phyloP scores from a whole-genome alignment of 2,329 filamentous ascomycete species.

The Aspergillus arachidicola region DNA sequence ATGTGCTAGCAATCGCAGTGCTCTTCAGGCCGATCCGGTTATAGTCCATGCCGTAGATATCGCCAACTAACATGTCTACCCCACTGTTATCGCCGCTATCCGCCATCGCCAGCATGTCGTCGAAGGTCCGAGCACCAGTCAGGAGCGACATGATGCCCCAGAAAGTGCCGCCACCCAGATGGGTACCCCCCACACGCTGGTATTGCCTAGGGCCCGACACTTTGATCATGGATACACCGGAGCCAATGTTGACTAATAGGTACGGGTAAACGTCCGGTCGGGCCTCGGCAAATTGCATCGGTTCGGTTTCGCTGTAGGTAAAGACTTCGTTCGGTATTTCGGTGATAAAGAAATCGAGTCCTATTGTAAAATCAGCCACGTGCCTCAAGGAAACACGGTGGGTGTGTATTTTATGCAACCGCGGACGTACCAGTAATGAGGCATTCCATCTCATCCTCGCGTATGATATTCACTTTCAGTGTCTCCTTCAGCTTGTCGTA shows the following conservation, averaged over 20 bases:
- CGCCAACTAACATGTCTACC: constrained; percentile 95
- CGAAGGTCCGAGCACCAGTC: constrained; percentile 92
- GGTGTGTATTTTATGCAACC: not conserved
- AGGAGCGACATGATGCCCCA: constrained; percentile 92
- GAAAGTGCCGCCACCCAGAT: constrained; percentile 92
- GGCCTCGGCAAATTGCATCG: constrained; percentile 84
- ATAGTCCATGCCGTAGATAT: constrained; percentile 97
- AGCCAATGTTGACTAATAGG: constrained; percentile 96
- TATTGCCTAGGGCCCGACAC: constrained; percentile 86
- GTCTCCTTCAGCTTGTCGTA: constrained; percentile 86
- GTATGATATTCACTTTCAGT: constrained; percentile 81
- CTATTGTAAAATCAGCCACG: constrained; percentile 47
- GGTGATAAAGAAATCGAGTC: constrained; percentile 97
- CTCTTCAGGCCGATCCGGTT: constrained; percentile 95
- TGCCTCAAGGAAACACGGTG: not conserved
- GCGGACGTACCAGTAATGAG: constrained; percentile 77
- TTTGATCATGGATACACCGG: constrained; percentile 95
- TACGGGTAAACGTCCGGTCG: constrained; percentile 90
- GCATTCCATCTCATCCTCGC: constrained; percentile 99
- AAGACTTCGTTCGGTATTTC: constrained; percentile 97
- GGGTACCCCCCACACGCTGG: constrained; percentile 90
- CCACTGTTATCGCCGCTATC: constrained; percentile 88
- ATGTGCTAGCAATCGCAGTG: constrained; percentile 92
- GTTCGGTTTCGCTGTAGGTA: constrained; percentile 87
- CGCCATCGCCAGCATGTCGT: constrained; percentile 93